Evolutionary conservation across 192 early-diverging fungal genomes (phyloP), one percentile per base, ranked within the genome.

Genomic region (Geranomyces variabilis): DNA sequence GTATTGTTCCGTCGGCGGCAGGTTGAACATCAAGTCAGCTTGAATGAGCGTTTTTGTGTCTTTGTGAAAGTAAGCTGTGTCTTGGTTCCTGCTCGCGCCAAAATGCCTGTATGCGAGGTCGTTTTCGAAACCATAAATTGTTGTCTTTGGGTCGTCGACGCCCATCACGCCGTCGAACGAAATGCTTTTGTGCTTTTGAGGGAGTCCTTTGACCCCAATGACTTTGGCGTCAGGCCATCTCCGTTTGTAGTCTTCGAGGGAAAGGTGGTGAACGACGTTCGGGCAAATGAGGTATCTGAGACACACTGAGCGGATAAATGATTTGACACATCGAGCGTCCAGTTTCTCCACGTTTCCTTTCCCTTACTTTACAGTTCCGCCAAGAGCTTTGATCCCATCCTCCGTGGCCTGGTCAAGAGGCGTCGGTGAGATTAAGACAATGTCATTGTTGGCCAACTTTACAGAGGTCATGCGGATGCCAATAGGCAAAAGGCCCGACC

Each of bases 401-500:
- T 60, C 51, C 26, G 65, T 67, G 17, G 31, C 26, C n/a, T 21
- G 30, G 41, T 67, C 72, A 9, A 74, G 65, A 28, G 47, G 63
- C 3, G 64, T 67, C 15, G 64, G 63, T 0, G 51, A 51, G 26
- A 60, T 22, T 10, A 74, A n/a, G 12, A 67, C 24, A 6, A 74
- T 13, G 22, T 74, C 56, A 33, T 49, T 34, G 41, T 66, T 67
- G 15, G n/a, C 15, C 14, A 74, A 34, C 13, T 36, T 33, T 14
- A 74, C 57, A 41, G 55, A 24, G 7, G 72, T 55, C 72, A 74
- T 74, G 22, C 72, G 63, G 28, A 74, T 59, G 19, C 72, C 72
- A 36, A 74, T 59, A 7, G 63, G 55, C 26, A 74, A 10, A 3
- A 61, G 21, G 9, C 65, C 56, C 13, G 49, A 67, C 29, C 64